A percentile compares a stretch with the other conserved stretches of the same genome.
phyloP scores from a whole-genome alignment of 768 basidiomycete species.

The Mrakia blollopis region DNA sequence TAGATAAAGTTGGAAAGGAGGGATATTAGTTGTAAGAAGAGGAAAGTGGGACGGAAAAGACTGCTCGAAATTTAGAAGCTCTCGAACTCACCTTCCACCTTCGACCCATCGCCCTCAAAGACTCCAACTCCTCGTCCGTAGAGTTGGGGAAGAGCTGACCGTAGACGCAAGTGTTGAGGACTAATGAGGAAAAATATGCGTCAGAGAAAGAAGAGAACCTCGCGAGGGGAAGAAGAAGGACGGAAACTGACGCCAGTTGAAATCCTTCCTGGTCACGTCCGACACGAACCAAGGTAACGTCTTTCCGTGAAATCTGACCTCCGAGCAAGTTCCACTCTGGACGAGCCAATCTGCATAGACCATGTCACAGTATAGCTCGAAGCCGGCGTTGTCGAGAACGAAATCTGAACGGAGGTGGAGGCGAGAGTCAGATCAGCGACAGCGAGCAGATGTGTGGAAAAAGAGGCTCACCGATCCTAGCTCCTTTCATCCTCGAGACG shows the following conservation, averaged over 20 bases:
- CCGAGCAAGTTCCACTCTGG: constrained; percentile 75
- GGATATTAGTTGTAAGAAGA: too few relatives aligned
- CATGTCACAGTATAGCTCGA: constrained; percentile 81
- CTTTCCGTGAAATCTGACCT: constrained; percentile 92
- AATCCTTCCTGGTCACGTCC: constrained; percentile 88
- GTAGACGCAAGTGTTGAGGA: constrained; percentile 44
- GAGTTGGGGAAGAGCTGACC: constrained; percentile 87
- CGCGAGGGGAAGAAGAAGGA: too few relatives aligned
- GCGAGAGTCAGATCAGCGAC: neutral
- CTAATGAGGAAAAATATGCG: constrained; percentile 10
- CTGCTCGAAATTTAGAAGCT: too few relatives aligned
- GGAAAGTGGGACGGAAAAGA: too few relatives aligned
- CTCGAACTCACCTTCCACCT: constrained; percentile 69
- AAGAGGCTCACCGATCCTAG: constrained; percentile 51
- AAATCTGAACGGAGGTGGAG: constrained; percentile 48
- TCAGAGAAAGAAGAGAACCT: constrained; percentile 53
- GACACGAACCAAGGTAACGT: constrained; percentile 75
- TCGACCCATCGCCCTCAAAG: constrained; percentile 67
- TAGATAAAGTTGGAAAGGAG: too few relatives aligned
- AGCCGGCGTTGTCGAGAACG: constrained; percentile 54
- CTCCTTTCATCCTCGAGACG: constrained; percentile 52
- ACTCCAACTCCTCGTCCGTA: constrained; percentile 71
- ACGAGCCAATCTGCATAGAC: constrained; percentile 60
- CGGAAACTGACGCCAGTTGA: constrained; percentile 66
- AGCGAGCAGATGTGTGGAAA: neutral